A percentile compares a stretch with the other conserved stretches of the same genome.
These are phyloP conservation scores for Graphiopsis chlorocephala DNA, from an alignment of 2,329 filamentous ascomycete species.

Conservation along the genomic window DNA sequence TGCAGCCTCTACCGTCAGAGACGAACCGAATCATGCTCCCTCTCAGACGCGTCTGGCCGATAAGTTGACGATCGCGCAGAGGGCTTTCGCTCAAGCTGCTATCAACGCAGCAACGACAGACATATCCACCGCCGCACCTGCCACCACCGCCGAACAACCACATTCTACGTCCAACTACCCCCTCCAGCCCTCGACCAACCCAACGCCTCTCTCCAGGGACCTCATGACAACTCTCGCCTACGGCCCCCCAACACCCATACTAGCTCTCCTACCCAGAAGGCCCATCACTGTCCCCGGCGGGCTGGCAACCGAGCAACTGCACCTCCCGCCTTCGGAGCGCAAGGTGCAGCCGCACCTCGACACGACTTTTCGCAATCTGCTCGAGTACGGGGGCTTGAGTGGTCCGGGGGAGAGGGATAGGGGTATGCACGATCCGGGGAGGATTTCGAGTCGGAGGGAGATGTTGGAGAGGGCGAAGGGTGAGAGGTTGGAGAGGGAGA, in stretches of 20 bases:
- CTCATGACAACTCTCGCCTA: not conserved
- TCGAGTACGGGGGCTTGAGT: not conserved
- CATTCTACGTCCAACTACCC: not conserved
- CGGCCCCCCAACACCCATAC: not conserved
- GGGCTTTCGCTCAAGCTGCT: not conserved
- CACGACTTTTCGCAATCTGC: not conserved
- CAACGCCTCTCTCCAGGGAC: not conserved
- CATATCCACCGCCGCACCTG: not conserved
- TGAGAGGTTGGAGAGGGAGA: not conserved
- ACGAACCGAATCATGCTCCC: not conserved
- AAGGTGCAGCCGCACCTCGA: not conserved
- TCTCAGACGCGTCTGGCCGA: not conserved
- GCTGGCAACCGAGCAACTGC: not conserved
- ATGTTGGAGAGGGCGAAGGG: not conserved
- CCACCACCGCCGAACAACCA: not conserved
- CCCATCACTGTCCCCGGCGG: not conserved
- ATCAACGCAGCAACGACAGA: not conserved
- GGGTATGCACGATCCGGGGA: not conserved
- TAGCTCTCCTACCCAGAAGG: not conserved
- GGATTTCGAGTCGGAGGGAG: not conserved
- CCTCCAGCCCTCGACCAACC: not conserved
- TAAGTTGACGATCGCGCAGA: not conserved
- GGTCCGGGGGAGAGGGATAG: not conserved
- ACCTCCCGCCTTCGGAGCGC: not conserved
- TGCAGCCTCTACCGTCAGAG: not conserved